Base-by-base conservation (phyloP, 306 rosid species). In the Quercus variabilis region DNA sequence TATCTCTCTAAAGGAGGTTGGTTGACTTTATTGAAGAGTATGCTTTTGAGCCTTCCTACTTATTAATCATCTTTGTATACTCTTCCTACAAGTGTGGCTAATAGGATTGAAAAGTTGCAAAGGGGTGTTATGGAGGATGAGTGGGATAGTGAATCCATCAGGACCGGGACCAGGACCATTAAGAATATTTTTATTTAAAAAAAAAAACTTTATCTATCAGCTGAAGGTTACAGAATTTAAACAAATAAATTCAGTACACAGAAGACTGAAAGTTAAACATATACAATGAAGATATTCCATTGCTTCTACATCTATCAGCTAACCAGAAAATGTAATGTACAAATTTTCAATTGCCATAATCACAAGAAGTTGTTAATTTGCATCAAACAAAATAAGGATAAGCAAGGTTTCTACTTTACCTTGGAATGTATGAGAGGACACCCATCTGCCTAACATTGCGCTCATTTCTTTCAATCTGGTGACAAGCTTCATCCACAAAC, bases 401-500 rank as follows among this genome's bases (percentile, higher is more conserved):
- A 67, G 78, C 49, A 57, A 41, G 21, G 43, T 71, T 75, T 84
- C n/a, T 55, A 62, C 63, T 81, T 87, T 79, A 95, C 99, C 98
- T 91, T 55, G 94, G 92, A 81, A 95, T 95, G 85, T 91, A 95
- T 64, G 94, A 83, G 78, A 95, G 83, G 81, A 91, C 97, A 79
- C 97, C 99, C 82, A 87, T 81, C 79, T 91, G 98, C 62, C 96
- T 90, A 49, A 79, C 91, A 88, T 90, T 95, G 74, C 98, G 95
- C 72, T 95, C 99, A 71, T 86, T 71, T 86, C 86, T 90, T 90
- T 95, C 99, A 86, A 95, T 91, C 84, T 95, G 97, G 88, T 88
- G 94, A 87, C 97, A 89, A 71, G 98, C 94, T 79, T 91, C 99
- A 70, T 95, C 98, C 68, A 95, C 93, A 88, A 88, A 93, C 99